Conservation (phyloP, 202 grass and related monocot genomes). For the Dendrocalamus latiflorus region DNA sequence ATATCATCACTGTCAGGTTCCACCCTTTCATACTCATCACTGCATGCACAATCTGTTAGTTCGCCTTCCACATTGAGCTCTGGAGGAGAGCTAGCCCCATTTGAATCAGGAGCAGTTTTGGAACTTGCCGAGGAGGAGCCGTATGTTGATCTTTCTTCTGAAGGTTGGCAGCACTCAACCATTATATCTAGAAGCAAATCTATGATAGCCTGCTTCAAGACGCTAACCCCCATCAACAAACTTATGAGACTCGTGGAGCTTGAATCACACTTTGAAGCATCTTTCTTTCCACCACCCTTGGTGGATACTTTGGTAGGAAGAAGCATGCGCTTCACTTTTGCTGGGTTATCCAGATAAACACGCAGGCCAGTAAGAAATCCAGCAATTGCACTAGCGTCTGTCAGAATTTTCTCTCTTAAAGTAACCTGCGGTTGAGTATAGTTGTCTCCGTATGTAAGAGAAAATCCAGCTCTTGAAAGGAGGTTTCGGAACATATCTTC, state of each 20-base stretch:
- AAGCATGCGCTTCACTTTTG: conserved; percentile 87
- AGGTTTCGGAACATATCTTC: conserved; percentile 80
- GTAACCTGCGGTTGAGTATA: conserved; percentile 62
- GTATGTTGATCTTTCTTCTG: conserved; percentile 59
- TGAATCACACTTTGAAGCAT: conserved; percentile 47
- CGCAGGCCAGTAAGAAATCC: conserved; percentile 79
- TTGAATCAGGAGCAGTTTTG: conserved; percentile 57
- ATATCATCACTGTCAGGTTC: conserved; percentile 40
- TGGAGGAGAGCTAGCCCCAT: conserved; percentile 51
- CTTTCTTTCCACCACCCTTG: conserved; percentile 45
- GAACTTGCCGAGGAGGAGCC: conserved; percentile 45
- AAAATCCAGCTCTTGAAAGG: conserved; percentile 72
- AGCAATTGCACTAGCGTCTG: conserved; percentile 79
- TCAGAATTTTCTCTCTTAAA: conserved; percentile 74
- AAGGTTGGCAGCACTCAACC: conserved; percentile 91
- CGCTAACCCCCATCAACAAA: conserved; percentile 84
- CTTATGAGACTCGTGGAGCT: conserved; percentile 72
- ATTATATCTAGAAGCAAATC: conserved; percentile 96
- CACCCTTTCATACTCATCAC: conserved; percentile 33
- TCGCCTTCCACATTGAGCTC: conserved; percentile 44
- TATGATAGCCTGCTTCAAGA: conserved; percentile 88
- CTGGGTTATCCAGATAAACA: conserved; percentile 79
- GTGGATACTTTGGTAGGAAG: conserved; percentile 70
- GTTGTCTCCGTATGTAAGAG: conserved; percentile 65
- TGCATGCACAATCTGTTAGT: conserved; percentile 30